Base-by-base conservation (phyloP, 2,329 filamentous ascomycete genomes). In the Xylaria sp. region DNA sequence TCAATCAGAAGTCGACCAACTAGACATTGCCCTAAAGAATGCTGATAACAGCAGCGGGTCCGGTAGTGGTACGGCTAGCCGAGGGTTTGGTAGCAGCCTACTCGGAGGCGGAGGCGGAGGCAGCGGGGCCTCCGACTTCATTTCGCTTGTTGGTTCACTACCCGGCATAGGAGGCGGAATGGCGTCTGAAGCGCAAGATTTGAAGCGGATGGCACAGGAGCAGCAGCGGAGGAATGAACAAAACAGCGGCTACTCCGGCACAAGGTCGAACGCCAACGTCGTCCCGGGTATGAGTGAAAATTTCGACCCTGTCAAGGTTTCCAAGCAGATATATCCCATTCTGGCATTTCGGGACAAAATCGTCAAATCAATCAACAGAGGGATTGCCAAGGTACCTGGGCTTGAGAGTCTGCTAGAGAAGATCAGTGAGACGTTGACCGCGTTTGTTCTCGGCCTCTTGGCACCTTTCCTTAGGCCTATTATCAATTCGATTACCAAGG, bases 301-400 rank as follows among this genome's bases (percentile, higher is more conserved):
- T 71, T 91, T 96, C 62, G 93, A 97, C 71, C 89, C 91, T 0
- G 85, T 91, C 68, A 88, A 92, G 75, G 90, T 89, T 0, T 85
- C 90, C 13, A 81, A 84, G 38, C 88, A 96, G 77, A 97, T 99
- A 67, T 98, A 98, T 72, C 95, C 95, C 0, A 97, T 99, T 62
- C 84, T 99, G 0, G 85, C 91, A 62, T 99, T 98, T 81, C 87
- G 94, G 62, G 95, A 99, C 80, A 95, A 90, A 72, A 93, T 99
- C 56, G 93, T 97, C 52, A 92, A 92, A 68, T 86, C 89, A 40
- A 93, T 99, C 75, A 92, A 88, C 72, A 85, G 87, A 38, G 90
- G 93, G 54, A 92, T 98, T 67, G 88, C 93, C 70, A 97, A 96
- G 80, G 90, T 99, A 38, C 95, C 95, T 0, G 94, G 94, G 0